Percentiles rank a stretch among this genome's conserved stretches.
phyloP scores from a whole-genome alignment of 768 basidiomycete genomes.

The Hygrophorus russula region DNA sequence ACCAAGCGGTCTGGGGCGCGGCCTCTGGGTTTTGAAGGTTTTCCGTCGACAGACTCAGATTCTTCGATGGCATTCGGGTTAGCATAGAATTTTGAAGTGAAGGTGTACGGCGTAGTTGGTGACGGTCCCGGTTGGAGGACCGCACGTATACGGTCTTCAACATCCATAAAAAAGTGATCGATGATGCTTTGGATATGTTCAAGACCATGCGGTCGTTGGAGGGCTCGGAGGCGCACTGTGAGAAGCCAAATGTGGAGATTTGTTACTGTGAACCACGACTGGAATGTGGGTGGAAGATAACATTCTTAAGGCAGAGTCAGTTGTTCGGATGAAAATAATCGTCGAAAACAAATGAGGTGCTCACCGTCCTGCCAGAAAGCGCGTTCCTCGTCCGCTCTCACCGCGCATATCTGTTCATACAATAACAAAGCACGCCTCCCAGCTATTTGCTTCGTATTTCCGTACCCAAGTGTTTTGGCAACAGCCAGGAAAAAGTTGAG shows the following conservation, averaged over 20 bases:
- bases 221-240: slow-evolving; percentile 75
- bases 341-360: slow-evolving; percentile 8
- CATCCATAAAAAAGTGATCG: slow-evolving; percentile 92
- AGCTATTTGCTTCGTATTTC: slow-evolving; percentile 48
- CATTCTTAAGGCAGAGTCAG: slow-evolving; percentile 42
- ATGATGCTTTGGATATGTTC: slow-evolving; percentile 72
- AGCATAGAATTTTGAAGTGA: slow-evolving; percentile 30
- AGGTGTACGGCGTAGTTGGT: slow-evolving; percentile 31
- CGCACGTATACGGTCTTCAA: slow-evolving; percentile 79
- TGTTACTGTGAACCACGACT: slow-evolving; percentile 92
- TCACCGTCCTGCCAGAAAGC: slow-evolving; percentile 58
- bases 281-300: slow-evolving; percentile 82
- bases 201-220: slow-evolving; percentile 56
- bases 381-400: slow-evolving; percentile 45
- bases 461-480: slow-evolving; percentile 45
- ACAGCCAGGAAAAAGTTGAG: slow-evolving; percentile 35
- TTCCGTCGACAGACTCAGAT: slow-evolving; percentile 11
- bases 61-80: slow-evolving; percentile 29
- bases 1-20: slow-evolving; percentile 72
- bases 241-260: slow-evolving; percentile 91
- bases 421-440: slow-evolving; percentile 45
- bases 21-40: slow-evolving; percentile 14
- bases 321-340: not conserved
- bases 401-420: slow-evolving; percentile 46
- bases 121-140: slow-evolving; percentile 53